Evolutionary conservation across 805 yeast genomes (phyloP), one percentile per base, ranked within the genome.

Genomic region (Scheffersomyces ergatensis): DNA sequence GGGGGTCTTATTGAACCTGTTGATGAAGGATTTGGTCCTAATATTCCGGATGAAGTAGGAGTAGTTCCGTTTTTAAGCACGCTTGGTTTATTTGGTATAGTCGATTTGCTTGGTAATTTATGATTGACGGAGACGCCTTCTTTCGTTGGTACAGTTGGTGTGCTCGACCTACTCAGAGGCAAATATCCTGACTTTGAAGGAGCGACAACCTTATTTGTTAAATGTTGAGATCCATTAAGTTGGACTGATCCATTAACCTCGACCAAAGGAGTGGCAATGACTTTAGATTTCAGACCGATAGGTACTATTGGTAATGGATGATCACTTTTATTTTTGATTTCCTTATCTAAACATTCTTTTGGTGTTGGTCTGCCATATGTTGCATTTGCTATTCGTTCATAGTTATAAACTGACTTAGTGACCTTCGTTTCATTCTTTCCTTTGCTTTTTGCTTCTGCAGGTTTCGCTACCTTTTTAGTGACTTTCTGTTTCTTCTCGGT

Each of bases 1-100:
- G n/a, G n/a, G 4, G 45, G 30, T 26, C 25, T 23, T 7, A 23
- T 11, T 11, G 25, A 8, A 23, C 25, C 25, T 7, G 25, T 8
- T 8, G 7, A 8, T 8, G 25, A 23, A 23, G 33, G 21, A 14
- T 13, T 37, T 8, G 39, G 42, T 36, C 17, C 36, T 12, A 43
- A 29, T 5, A 36, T 37, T 17, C 47, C 47, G 8, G 47, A 36
- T 9, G 47, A 43, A 19, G 46, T 31, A 11, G 43, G 46, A 14
- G 33, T 37, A 5, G 13, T 14, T 9, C 14, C 14, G 13, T 25
- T 25, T 5, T 25, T 21, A 21, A n/a, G n/a, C n/a, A n/a, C n/a
- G n/a, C n/a, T 23, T 23, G 25, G 6, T 23, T 7, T 23, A 6
- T 23, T 23, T 23, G 9, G 9, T 23, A 11, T 7, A 23, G 25